These are phyloP conservation scores for Phylloporus sp. DNA, from an alignment of 768 basidiomycete species.

Conservation along the genomic window DNA sequence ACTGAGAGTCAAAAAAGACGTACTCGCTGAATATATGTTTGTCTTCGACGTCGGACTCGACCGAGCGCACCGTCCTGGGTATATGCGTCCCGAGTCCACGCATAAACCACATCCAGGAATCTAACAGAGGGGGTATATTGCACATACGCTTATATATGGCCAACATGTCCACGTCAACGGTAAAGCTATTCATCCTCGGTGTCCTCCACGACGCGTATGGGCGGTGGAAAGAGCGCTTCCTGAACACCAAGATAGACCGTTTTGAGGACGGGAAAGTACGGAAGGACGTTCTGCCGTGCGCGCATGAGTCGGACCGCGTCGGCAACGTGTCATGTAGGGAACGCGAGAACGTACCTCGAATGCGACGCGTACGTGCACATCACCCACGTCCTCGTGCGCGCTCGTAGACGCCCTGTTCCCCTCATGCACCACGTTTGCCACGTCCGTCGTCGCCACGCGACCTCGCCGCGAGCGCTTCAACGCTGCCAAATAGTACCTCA, in stretches of 20 bases:
- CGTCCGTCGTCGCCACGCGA: no score
- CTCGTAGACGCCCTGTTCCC: background rate
- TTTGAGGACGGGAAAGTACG: slow-evolving; percentile 55
- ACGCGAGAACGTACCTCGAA: slow-evolving; percentile 47
- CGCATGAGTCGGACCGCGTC: no score
- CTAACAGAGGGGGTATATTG: background rate
- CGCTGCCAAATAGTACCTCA: slow-evolving; percentile 61
- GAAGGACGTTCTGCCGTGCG: slow-evolving; percentile 50
- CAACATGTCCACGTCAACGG: no score
- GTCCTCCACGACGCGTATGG: background rate
- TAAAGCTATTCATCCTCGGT: background rate
- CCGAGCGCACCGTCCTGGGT: background rate
- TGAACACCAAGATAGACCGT: slow-evolving; percentile 58
- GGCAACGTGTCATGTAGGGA: no score
- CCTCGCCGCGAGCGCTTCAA: slow-evolving; percentile 22
- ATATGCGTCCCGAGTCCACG: no score
- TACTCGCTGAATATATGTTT: no score
- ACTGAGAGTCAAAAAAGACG: no score
- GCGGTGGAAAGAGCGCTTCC: slow-evolving; percentile 31
- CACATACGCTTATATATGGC: background rate
- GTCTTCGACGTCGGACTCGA: no score
- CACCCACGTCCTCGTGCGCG: background rate
- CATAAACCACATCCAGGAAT: background rate
- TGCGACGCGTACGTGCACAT: slow-evolving; percentile 45
- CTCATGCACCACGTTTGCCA: no score